These are phyloP conservation scores for Malassezia brasiliensis DNA, from an alignment of 1,284 basidiomycete genomes.

Conservation along the genomic window DNA sequence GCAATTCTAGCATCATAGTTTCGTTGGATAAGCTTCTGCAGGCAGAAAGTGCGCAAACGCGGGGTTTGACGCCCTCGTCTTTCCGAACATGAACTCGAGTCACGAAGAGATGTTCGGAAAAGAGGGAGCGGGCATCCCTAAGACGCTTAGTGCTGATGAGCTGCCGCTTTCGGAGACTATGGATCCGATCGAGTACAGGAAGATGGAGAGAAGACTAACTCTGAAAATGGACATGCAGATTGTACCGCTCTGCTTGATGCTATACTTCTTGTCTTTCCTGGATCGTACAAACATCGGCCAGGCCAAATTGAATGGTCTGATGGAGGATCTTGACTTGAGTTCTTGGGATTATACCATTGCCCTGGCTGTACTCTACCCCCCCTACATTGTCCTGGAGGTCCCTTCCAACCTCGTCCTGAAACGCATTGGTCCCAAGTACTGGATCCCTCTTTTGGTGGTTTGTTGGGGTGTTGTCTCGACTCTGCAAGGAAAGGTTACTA, in stretches of 20 bases:
- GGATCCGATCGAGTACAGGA: conserved; percentile 16
- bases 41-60: no score
- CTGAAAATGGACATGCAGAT: conserved; percentile 38
- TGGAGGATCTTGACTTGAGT: conserved; percentile 18
- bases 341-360: conserved; percentile 6
- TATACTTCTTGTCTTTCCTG: conserved; percentile 29
- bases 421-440: conserved; percentile 26
- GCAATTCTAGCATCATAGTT: no score
- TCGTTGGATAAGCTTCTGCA: no score
- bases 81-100: no score
- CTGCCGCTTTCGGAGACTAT: neutral
- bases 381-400: conserved; percentile 44
- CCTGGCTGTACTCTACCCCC: conserved; percentile 33
- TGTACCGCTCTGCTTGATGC: conserved; percentile 27
- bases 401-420: conserved; percentile 37
- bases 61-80: no score
- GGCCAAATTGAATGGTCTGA: conserved; percentile 27
- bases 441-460: conserved; percentile 32
- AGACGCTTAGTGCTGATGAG: neutral
- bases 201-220: conserved; percentile 16
- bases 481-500: conserved; percentile 30
- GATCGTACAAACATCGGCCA: conserved; percentile 37
- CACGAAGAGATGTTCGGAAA: neutral
- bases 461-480: conserved; percentile 33
- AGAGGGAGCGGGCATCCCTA: neutral